Base-by-base conservation (phyloP, 2,329 filamentous ascomycete species). In the Cryphonectria japonica region DNA sequence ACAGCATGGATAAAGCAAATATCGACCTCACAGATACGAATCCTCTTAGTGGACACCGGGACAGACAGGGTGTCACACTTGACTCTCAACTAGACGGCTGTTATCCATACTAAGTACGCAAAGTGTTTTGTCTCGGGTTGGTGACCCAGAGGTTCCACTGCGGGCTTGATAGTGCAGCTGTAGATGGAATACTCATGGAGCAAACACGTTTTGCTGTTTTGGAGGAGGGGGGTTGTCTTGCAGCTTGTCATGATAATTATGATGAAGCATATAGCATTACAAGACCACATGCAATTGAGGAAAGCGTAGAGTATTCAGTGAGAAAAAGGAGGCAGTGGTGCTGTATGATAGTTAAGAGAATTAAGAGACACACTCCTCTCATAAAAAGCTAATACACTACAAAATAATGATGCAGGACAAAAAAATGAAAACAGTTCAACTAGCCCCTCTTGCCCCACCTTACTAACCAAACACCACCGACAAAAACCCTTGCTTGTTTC, bases 401-500 rank as follows among this genome's bases (percentile, higher is more conserved):
- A 61, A 61, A 22, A 61, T 39, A 61, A 61, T n/a, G 54, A 59
- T 59, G 54, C 54, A 61, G 8, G 59, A 61, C 59, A n/a, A 1
- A 29, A 29, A 64, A 46, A 46, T 32, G 37, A 64, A 64, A 64
- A 46, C 26, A 46, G 22, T 46, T 19, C 41, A 19, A 64, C 41
- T 46, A 26, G 11, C 37, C 41, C 26, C 37, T 29, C 37, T 46
- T 41, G 11, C 19, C 43, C 32, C 59, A 8, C 34, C 34, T 39
- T 39, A n/a, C 39, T 62, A 13, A 41, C 60, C 60, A 37, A 62
- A 34, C 37, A 62, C 9, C 37, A 62, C 19, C 34, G n/a, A 62
- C 34, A n/a, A 62, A 39, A 62, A 19, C 19, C 37, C 43, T 39
- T 11, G 16, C 34, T 19, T 54, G 29, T 16, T 32, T 57, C 46